phyloP scores from a whole-genome alignment of 192 early-diverging fungal genomes.

The Coemansia sp. region DNA sequence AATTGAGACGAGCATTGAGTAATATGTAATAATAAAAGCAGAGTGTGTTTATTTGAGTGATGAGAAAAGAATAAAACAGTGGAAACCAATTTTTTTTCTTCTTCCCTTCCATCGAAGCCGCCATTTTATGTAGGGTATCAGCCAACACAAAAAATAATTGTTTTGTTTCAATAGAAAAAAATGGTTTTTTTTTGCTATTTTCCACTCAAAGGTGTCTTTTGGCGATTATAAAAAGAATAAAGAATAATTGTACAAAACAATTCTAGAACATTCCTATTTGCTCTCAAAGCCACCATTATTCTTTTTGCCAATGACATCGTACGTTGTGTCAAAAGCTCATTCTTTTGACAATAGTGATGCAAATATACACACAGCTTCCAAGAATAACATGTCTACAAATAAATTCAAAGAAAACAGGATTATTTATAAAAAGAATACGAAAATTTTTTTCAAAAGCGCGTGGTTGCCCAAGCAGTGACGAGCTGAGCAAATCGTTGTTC shows the following conservation, averaged over 20 bases:
- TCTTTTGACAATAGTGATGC: too few relatives aligned
- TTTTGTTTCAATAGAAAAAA: background rate
- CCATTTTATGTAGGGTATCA: too few relatives aligned
- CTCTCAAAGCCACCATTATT: background rate
- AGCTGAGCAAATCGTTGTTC: slow-evolving; percentile 21
- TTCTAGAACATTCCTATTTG: background rate
- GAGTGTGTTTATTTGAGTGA: background rate
- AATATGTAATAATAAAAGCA: background rate
- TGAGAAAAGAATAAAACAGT: background rate
- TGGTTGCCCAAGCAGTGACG: slow-evolving; percentile 24
- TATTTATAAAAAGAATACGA: too few relatives aligned
- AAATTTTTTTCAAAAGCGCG: background rate
- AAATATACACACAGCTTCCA: too few relatives aligned
- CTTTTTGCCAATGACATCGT: background rate
- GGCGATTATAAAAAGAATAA: background rate
- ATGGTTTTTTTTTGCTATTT: too few relatives aligned
- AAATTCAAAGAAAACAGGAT: background rate
- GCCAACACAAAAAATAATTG: too few relatives aligned
- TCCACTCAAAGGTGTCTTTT: background rate
- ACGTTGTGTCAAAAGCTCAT: too few relatives aligned
- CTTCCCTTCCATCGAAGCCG: background rate
- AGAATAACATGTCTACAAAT: too few relatives aligned
- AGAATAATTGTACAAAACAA: background rate
- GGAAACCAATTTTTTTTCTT: background rate
- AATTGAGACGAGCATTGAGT: background rate